Evolutionary conservation across 2,329 filamentous ascomycete species (phyloP), one percentile per base, ranked within the genome.

Genomic region (Myriosclerotinia duriaeana): DNA sequence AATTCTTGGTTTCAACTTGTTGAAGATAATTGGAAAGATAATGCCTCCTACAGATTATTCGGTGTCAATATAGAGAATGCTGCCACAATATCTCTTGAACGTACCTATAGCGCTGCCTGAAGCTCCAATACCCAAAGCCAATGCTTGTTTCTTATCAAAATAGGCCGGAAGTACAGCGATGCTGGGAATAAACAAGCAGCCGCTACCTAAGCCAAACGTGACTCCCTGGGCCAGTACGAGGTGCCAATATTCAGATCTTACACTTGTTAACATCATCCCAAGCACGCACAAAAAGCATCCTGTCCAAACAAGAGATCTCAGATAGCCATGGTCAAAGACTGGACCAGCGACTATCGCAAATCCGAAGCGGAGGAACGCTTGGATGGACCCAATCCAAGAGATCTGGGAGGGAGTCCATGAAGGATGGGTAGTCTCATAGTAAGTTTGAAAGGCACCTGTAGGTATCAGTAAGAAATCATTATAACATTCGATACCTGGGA

Each of bases 21-120:
- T 76, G 5, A 81, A 76, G 38, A 83, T 76, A 30, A 78, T 73
- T 0, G 82, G 80, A 67, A 80, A 81, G 2, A 84, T 69, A n/a
- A 84, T 75, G 0, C 81, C 61, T 15, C 65, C 60, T 50, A 36
- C 2, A 44, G 6, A 44, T 50, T 42, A n/a, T 61, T 22, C 38
- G 17, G 38, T 34, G 48, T 46, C 9, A 36, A 48, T 34, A 38
- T n/a, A n/a, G 9, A n/a, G 55, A 20, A 17, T 40, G 15, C n/a
- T 7, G 20, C 7, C 14, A 34, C 20, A 42, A 22, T 50, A 20
- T 48, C 26, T 53, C 11, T 3, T 34, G 50, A n/a, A 53, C 53
- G 6, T 15, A 9, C 78, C 78, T 5, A 77, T 77, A 0, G 76
- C 77, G 30, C 71, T 75, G 0, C 80, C 80, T 0, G 73, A 69